These are phyloP conservation scores for Hygrocybe punicea DNA, from an alignment of 768 basidiomycete species.

Conservation along the genomic window DNA sequence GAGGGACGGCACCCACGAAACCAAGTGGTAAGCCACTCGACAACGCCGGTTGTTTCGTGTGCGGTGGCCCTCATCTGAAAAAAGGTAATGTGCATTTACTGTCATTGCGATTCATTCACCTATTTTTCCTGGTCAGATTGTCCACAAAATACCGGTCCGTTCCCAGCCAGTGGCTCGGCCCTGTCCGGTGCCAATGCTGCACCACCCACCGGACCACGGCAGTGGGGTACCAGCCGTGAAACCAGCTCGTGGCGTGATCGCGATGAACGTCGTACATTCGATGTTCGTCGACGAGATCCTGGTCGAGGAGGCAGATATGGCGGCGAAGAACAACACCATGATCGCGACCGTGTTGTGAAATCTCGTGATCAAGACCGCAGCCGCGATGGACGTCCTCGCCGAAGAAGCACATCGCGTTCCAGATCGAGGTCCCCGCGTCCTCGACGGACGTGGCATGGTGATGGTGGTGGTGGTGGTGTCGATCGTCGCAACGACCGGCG, in stretches of 20 bases:
- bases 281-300: constrained; percentile 6
- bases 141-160: constrained; percentile 47
- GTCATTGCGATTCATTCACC: not conserved
- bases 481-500: constrained; percentile 22
- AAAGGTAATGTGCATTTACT: constrained; percentile 53
- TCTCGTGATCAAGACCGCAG: constrained; percentile 20
- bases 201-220: constrained; percentile 27
- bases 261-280: constrained; percentile 4
- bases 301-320: constrained; percentile 22
- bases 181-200: constrained; percentile 36
- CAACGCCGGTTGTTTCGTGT: constrained; percentile 80
- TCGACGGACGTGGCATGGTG: constrained; percentile 9
- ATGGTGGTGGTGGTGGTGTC: constrained; percentile 15
- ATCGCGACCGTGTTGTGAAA: constrained; percentile 10
- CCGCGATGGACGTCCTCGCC: constrained; percentile 21
- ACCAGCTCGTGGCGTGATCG: constrained; percentile 36
- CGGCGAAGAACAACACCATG: constrained; percentile 19
- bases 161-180: constrained; percentile 22
- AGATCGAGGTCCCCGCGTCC: constrained; percentile 34
- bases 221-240: constrained; percentile 29
- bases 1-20: constrained; percentile 53
- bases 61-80: constrained; percentile 91
- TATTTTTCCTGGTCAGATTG: constrained; percentile 37
- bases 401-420: constrained; percentile 21
- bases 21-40: constrained; percentile 54